Conservation (phyloP, 2,329 filamentous ascomycete species). For the Xylaria sp. region DNA sequence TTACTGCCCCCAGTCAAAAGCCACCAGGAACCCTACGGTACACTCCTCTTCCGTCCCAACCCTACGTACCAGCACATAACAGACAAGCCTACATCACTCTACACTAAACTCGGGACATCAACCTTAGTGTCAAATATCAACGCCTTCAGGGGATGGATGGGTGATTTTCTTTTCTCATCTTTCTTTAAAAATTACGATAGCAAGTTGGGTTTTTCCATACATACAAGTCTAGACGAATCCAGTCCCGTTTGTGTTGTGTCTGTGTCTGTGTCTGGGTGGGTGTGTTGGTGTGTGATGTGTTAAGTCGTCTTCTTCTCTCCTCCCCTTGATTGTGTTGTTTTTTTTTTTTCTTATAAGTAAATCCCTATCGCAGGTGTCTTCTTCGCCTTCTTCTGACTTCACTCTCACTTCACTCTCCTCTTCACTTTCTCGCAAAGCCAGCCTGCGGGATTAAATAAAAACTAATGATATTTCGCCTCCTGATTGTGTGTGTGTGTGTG, state of each 20-base stretch:
- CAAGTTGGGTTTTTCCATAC: conserved; percentile 9
- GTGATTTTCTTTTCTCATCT: neutral
- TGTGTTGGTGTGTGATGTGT: too few relatives aligned
- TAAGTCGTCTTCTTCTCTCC: neutral
- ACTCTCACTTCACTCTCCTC: neutral
- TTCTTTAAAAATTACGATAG: conserved; percentile 14
- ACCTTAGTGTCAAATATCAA: neutral
- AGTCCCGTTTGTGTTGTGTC: neutral
- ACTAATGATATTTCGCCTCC: too few relatives aligned
- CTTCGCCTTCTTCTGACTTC: neutral
- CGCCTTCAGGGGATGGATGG: neutral
- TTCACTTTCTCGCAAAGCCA: conserved; percentile 9
- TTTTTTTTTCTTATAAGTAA: neutral
- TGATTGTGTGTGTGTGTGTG: too few relatives aligned
- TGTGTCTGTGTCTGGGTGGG: too few relatives aligned
- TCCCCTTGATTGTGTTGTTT: neutral
- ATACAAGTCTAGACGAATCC: conserved; percentile 18
- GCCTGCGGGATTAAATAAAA: conserved; percentile 9
- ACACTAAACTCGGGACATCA: neutral
- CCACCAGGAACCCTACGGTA: too few relatives aligned
- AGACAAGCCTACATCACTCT: neutral
- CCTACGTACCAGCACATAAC: neutral
- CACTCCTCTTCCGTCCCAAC: too few relatives aligned
- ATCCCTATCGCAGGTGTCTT: neutral
- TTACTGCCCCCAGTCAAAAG: too few relatives aligned